These are phyloP conservation scores for Iris macrosiphon DNA, from an alignment of 106 monocot species.

Conservation along the genomic window DNA sequence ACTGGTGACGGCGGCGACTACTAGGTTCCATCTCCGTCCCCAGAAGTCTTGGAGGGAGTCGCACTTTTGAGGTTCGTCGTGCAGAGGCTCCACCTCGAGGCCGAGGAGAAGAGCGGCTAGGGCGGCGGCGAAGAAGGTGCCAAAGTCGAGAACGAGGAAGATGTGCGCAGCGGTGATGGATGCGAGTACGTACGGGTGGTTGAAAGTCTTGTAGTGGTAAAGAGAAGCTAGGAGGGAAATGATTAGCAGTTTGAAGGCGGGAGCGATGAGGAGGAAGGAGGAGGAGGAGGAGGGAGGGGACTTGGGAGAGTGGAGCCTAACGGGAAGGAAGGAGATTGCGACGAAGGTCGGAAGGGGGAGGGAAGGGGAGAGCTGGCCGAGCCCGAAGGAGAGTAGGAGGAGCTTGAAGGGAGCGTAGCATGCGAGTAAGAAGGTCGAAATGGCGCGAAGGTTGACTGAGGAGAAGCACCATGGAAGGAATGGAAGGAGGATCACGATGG, in stretches of 20 bases:
- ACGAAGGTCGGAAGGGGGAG: conserved; percentile 30
- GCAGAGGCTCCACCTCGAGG: conserved; percentile 46
- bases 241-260: conserved; percentile 12
- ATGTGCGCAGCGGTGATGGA: conserved; percentile 32
- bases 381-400: conserved; percentile 62
- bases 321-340: conserved; percentile 31
- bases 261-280: conserved; percentile 7
- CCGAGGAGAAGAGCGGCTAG: conserved; percentile 15
- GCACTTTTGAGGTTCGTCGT: conserved; percentile 32
- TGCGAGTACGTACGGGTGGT: conserved; percentile 16
- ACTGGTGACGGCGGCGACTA: conserved; percentile 44
- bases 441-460: conserved; percentile 52
- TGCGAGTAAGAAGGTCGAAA: conserved; percentile 60
- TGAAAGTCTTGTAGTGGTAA: conserved; percentile 12
- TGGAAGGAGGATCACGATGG: conserved; percentile 36
- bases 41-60: conserved; percentile 51
- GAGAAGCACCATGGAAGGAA: conserved; percentile 57
- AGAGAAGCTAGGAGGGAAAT: conserved; percentile 13
- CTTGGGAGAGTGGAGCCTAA: conserved; percentile 6
- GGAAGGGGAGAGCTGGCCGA: conserved; percentile 47
- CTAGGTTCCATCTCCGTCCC: conserved; percentile 64
- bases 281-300: background rate
- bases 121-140: conserved; percentile 21
- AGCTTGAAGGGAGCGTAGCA: conserved; percentile 84
- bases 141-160: conserved; percentile 43